Conservation (phyloP, 2,329 filamentous ascomycete genomes). For the Talaromyces funiculosus region DNA sequence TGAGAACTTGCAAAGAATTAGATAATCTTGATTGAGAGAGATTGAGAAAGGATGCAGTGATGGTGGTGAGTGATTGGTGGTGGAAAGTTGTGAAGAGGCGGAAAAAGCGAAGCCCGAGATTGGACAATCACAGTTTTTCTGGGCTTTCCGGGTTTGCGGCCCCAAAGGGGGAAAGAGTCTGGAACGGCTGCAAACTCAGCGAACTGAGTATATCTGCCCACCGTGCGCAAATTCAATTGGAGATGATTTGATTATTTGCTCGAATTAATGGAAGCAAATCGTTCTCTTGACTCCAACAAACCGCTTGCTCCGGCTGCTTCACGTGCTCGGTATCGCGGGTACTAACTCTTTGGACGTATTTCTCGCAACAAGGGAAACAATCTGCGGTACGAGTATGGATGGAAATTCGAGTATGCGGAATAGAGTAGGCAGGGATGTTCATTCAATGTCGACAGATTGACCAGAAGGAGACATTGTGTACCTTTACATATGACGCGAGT, state of each 20-base stretch:
- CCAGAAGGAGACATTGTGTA: too few species aligned
- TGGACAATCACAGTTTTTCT: constrained; percentile 6
- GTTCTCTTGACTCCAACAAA: neutral
- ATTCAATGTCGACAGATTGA: neutral
- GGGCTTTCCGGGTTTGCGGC: neutral
- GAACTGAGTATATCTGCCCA: too few species aligned
- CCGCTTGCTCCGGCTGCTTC: neutral
- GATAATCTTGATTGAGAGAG: neutral
- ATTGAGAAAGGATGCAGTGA: neutral
- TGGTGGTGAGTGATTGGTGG: neutral
- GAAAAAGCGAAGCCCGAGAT: constrained; percentile 5
- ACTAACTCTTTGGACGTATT: neutral
- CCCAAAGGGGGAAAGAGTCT: constrained; percentile 10
- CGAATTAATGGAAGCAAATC: neutral
- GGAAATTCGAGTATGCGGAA: neutral
- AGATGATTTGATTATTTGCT: neutral
- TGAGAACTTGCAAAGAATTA: neutral
- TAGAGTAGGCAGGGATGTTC: neutral
- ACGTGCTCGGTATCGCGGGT: neutral
- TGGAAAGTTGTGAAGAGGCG: constrained; percentile 1
- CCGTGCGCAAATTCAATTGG: neutral
- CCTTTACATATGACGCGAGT: constrained; percentile 5
- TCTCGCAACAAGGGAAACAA: neutral
- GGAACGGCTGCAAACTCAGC: neutral
- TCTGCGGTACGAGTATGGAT: neutral